Evolutionary conservation across 768 basidiomycete species (phyloP).

Genomic region (Suillus spraguei): DNA sequence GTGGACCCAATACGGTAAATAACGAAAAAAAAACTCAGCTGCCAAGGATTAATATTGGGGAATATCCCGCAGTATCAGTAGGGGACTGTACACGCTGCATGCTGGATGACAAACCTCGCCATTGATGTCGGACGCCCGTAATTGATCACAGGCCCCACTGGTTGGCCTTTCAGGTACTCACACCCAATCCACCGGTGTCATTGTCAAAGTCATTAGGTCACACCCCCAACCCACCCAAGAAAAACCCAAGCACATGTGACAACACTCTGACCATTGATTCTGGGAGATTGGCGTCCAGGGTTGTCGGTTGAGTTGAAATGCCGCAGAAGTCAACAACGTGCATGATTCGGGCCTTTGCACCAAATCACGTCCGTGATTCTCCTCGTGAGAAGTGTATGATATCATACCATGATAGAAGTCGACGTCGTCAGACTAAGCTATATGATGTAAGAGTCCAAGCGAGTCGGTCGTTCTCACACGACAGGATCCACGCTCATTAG

Average conservation of each 20-base stretch:
- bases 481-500: background rate
- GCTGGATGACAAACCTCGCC: background rate
- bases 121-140: slow-evolving; percentile 2
- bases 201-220: background rate
- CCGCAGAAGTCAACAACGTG: background rate
- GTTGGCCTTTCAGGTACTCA: background rate
- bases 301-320: background rate
- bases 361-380: background rate
- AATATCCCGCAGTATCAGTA: background rate
- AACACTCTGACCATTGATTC: background rate
- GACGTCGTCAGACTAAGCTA: too few relatives aligned
- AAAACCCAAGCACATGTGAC: background rate
- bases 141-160: background rate
- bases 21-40: too few relatives aligned
- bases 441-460: too few relatives aligned
- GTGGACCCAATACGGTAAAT: too few relatives aligned
- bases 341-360: background rate
- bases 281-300: background rate
- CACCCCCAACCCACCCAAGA: slow-evolving; percentile 1
- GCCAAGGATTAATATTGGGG: background rate
- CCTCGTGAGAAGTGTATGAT: background rate
- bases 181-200: background rate
- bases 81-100: background rate
- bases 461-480: background rate
- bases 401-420: background rate